Evolutionary conservation across 139 green algal species (phyloP).

Genomic region (Picochlorum sp.): DNA sequence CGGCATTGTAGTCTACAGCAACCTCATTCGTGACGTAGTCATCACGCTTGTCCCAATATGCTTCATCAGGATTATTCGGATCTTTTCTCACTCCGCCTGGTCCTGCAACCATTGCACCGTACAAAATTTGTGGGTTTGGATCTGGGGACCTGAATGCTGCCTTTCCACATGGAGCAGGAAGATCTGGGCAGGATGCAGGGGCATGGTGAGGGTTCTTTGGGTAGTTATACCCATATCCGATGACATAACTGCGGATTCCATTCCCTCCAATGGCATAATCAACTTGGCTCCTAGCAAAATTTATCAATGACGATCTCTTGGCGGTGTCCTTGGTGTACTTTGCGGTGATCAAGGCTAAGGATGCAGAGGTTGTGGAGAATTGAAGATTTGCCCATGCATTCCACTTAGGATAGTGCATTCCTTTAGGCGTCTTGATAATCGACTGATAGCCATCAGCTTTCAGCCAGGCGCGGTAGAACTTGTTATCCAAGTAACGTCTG

Average conservation of each 20-base stretch:
- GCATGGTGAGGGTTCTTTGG: constrained; percentile 36
- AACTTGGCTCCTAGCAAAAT: constrained; percentile 8
- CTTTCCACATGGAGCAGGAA: constrained; percentile 33
- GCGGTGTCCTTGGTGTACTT: constrained; percentile 3
- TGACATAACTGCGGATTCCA: constrained; percentile 30
- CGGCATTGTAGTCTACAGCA: constrained; percentile 30
- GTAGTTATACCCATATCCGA: constrained; percentile 32
- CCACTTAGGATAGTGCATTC: constrained; percentile 8
- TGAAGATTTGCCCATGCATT: constrained; percentile 7
- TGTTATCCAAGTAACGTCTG: constrained; percentile 3
- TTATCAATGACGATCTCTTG: not conserved
- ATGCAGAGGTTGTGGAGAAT: constrained; percentile 5
- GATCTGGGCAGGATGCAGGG: constrained; percentile 35
- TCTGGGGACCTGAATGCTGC: constrained; percentile 22
- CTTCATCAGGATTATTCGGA: constrained; percentile 12
- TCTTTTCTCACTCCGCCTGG: constrained; percentile 5
- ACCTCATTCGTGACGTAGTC: constrained; percentile 36
- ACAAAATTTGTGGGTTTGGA: constrained; percentile 26
- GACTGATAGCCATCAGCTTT: constrained; percentile 6
- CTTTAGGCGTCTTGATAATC: constrained; percentile 6
- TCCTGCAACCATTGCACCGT: constrained; percentile 33
- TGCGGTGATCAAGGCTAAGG: not conserved
- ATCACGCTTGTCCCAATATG: constrained; percentile 22
- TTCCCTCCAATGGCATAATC: constrained; percentile 25
- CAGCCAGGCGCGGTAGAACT: constrained; percentile 8